Conservation (phyloP, 202 grass and related monocot species). For the Musa balbisiana region DNA sequence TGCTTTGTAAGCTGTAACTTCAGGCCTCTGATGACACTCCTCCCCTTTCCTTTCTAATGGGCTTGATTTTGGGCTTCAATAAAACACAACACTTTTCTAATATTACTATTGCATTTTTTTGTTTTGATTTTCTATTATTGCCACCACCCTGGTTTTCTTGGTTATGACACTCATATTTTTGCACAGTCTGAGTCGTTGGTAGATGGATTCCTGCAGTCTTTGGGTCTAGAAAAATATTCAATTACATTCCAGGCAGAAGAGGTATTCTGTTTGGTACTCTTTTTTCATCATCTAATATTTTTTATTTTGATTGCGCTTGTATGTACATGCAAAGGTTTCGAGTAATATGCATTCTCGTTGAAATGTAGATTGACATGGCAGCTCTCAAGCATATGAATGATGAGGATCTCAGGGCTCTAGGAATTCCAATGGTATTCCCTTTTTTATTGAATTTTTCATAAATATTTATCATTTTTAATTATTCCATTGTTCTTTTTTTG, state of each 20-base stretch:
- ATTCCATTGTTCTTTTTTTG: no score
- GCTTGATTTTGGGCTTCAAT: neutral
- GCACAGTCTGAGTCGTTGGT: slow-evolving; percentile 60
- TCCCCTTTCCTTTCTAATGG: neutral
- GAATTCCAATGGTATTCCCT: slow-evolving; percentile 79
- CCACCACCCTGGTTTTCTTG: neutral
- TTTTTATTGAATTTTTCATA: neutral
- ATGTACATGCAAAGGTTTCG: neutral
- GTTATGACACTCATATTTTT: neutral
- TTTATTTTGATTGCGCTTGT: neutral
- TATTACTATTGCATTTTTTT: no score
- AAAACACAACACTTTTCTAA: neutral
- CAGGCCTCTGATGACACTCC: neutral
- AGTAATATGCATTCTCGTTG: neutral
- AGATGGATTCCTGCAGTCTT: slow-evolving; percentile 70
- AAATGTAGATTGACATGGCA: slow-evolving; percentile 80
- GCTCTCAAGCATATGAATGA: slow-evolving; percentile 96
- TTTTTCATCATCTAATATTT: neutral
- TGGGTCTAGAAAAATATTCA: slow-evolving; percentile 88
- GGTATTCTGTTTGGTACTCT: slow-evolving; percentile 37
- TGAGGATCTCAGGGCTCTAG: slow-evolving; percentile 81
- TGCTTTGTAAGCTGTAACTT: neutral
- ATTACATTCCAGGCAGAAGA: slow-evolving; percentile 92
- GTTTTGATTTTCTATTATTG: neutral
- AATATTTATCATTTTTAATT: neutral